Evolutionary conservation across 202 grass and related monocot genomes (phyloP).

Genomic region (Schoenoplectus triqueter): DNA sequence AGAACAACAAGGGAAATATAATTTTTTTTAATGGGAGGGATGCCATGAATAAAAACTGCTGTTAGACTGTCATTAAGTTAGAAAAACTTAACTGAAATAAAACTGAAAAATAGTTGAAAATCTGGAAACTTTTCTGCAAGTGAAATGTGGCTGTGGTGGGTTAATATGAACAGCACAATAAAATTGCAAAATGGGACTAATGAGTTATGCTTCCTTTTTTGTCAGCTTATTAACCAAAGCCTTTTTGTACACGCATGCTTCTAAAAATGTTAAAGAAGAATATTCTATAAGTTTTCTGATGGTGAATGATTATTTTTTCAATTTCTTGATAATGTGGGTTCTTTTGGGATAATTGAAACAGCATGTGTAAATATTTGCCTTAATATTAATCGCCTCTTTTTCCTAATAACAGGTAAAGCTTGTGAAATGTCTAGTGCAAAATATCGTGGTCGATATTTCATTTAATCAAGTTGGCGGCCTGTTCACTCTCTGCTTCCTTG

Average conservation of each 20-base stretch:
- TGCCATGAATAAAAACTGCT: background rate
- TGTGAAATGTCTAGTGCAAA: slow-evolving; percentile 94
- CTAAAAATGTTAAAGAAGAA: slow-evolving; percentile 11
- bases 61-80: background rate
- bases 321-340: background rate
- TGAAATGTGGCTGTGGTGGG: background rate
- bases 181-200: background rate
- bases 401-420: slow-evolving; percentile 75
- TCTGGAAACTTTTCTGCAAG: background rate
- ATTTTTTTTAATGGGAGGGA: background rate
- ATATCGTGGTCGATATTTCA: slow-evolving; percentile 89
- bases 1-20: slow-evolving; percentile 1
- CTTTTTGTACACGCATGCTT: background rate
- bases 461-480: slow-evolving; percentile 97
- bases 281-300: too few species aligned
- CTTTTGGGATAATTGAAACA: slow-evolving; percentile 14
- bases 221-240: background rate
- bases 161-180: background rate
- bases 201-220: background rate
- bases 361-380: background rate
- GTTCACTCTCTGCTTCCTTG: slow-evolving; percentile 86
- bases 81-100: background rate
- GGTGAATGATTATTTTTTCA: background rate
- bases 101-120: background rate
- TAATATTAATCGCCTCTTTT: background rate